Conservation (phyloP, 331 rosid species). For the Acacia concinna region DNA sequence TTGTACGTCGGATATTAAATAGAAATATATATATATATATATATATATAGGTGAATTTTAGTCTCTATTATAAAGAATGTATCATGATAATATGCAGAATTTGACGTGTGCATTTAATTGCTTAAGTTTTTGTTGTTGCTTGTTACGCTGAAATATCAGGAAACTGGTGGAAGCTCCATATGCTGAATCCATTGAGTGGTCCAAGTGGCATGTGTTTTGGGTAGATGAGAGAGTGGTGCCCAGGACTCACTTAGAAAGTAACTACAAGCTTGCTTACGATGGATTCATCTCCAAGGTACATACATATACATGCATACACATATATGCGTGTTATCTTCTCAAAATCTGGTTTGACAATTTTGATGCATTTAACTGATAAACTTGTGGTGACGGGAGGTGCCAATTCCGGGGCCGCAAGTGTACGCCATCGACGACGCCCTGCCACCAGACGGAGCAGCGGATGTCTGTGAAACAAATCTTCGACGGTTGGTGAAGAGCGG, state of each 20-base stretch:
- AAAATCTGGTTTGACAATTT: neutral
- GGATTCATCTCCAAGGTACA: conserved; percentile 54
- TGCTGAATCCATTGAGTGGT: conserved; percentile 42
- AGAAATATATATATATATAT: too few relatives aligned
- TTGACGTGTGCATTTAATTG: neutral
- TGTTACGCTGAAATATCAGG: conserved; percentile 37
- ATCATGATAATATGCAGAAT: neutral
- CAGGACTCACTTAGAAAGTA: conserved; percentile 13
- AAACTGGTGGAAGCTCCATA: conserved; percentile 56
- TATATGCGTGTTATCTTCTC: neutral
- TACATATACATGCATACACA: neutral
- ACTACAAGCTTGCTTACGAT: conserved; percentile 14
- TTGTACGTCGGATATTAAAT: neutral
- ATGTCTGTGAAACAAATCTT: conserved; percentile 58
- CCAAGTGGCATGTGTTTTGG: conserved; percentile 23
- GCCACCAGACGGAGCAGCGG: conserved; percentile 68
- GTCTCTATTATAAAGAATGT: neutral
- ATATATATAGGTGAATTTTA: neutral
- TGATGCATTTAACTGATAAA: neutral
- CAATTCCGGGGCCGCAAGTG: conserved; percentile 45
- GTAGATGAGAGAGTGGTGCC: conserved; percentile 10
- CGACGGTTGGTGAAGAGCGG: conserved; percentile 40
- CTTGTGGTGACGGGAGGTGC: conserved; percentile 35
- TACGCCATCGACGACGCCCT: conserved; percentile 61
- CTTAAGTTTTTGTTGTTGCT: neutral